Evolutionary conservation across 2,329 filamentous ascomycete species (phyloP), one percentile per base, ranked within the genome.

Genomic region (Pseudocercospora vitis): DNA sequence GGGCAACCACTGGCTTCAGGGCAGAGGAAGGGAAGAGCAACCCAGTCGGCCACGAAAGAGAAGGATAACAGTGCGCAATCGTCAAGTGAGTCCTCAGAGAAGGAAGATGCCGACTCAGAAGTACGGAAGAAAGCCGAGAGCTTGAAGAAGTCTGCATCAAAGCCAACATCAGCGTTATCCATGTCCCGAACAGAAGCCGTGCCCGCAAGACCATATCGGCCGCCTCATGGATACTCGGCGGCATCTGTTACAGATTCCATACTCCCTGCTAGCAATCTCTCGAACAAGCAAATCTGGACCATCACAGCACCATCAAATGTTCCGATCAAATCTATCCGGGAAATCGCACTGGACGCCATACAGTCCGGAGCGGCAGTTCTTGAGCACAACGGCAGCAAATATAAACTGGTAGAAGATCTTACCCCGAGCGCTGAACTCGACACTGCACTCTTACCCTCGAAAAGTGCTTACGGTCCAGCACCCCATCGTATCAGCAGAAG

Each of bases 201-300:
- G 52, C 54, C 61, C 4, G 55, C 60, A 7, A 55, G 61, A 42
- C 55, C 62, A 1, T 69, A 60, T 52, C 39, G 69, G 21, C 69
- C 73, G 16, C 69, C 73, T 4, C 62, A 65, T 24, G 76, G 78
- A 40, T 80, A 81, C 78, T 74, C 59, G 63, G 72, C 60, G 67
- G 74, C 66, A 69, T 78, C 62, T 73, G 81, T 65, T 71, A 82
- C 55, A 69, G 78, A 61, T 14, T 64, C 63, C 24, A 60, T 68
- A 5, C 83, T 88, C 63, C 79, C 75, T 9, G 23, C 50, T 8
- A 53, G 78, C 79, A 50, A 82, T 62, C 68, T 86, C 6, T 74
- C 83, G 52, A 85, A 85, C 58, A 90, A 89, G 74, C 84, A 91
- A 68, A 76, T 91, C 55, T 91, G 87, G 88, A 88, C 90, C 68